Evolutionary conservation across 1,139 yeast species (phyloP).

Genomic region (Candida sanyaensis): DNA sequence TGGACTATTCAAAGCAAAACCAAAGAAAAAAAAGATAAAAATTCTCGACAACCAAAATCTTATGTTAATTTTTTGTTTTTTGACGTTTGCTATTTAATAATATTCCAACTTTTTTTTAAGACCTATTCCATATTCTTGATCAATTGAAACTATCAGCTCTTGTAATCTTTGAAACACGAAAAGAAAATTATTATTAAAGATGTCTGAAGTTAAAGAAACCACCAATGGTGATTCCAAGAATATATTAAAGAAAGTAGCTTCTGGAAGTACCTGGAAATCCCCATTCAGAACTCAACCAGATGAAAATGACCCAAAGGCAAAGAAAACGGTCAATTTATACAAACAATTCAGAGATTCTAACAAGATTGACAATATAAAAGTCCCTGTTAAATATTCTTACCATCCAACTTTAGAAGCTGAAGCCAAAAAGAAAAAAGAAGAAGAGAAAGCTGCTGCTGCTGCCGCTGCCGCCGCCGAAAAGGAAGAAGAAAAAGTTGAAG

Average conservation of each 20-base stretch:
- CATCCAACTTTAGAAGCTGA: constrained; percentile 46
- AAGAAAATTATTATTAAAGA: background rate
- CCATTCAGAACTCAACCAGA: constrained; percentile 45
- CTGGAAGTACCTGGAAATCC: constrained; percentile 49
- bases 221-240: constrained; percentile 10
- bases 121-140: background rate
- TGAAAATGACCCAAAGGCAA: constrained; percentile 12
- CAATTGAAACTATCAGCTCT: constrained; percentile 1
- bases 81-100: background rate
- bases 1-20: background rate
- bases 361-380: constrained; percentile 34
- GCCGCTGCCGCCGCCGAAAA: constrained; percentile 22
- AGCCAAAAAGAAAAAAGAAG: constrained; percentile 19
- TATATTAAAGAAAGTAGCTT: constrained; percentile 41
- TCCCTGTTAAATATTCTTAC: constrained; percentile 42
- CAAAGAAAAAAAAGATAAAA: background rate
- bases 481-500: constrained; percentile 13
- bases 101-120: background rate
- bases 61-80: background rate
- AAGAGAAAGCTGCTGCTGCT: constrained; percentile 17
- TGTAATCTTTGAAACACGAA: too few species aligned
- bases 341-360: constrained; percentile 39
- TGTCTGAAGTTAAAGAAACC: constrained; percentile 20
- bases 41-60: background rate
- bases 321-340: constrained; percentile 27